A percentile compares a stretch with the other conserved stretches of the same genome.
Conservation (phyloP, 192 early-diverging fungal genomes). For the Allomyces macrogynus region DNA sequence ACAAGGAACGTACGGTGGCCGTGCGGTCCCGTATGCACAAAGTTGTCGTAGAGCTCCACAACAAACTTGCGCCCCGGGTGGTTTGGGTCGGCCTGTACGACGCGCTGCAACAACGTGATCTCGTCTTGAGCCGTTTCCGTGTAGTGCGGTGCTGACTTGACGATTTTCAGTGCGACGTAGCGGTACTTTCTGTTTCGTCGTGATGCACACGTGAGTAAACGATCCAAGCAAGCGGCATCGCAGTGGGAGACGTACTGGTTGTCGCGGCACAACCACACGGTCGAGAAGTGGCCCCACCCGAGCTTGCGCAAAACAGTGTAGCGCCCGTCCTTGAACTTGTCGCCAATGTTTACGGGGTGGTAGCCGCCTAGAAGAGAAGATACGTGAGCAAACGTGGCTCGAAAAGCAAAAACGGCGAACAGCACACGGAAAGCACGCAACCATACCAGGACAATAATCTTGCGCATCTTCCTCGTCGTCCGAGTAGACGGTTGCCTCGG, state of each 20-base stretch:
- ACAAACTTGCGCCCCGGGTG: slow-evolving; percentile 43
- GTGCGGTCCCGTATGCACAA: slow-evolving; percentile 70
- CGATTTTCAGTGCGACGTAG: slow-evolving; percentile 89
- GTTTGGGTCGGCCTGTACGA: slow-evolving; percentile 39
- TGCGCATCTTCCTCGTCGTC: slow-evolving; percentile 72
- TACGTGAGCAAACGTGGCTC: neutral
- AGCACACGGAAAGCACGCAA: too few species aligned
- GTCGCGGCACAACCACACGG: slow-evolving; percentile 86
- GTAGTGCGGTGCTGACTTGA: slow-evolving; percentile 88
- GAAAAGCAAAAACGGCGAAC: too few species aligned
- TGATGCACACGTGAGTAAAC: neutral
- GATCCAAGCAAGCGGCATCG: neutral
- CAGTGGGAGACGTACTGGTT: slow-evolving; percentile 12
- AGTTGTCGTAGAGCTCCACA: slow-evolving; percentile 79
- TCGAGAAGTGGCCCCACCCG: slow-evolving; percentile 98
- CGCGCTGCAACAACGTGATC: slow-evolving; percentile 74
- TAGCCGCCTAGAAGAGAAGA: slow-evolving; percentile 42
- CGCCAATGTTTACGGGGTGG: slow-evolving; percentile 70
- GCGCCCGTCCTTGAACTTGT: slow-evolving; percentile 50
- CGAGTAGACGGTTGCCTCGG: slow-evolving; percentile 9
- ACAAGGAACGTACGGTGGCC: slow-evolving; percentile 34
- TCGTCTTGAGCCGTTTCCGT: slow-evolving; percentile 91
- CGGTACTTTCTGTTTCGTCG: slow-evolving; percentile 28
- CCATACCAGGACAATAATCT: slow-evolving; percentile 62
- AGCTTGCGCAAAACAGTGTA: slow-evolving; percentile 82